These are phyloP conservation scores for Cutaneotrichosporon sp. DNA, from an alignment of 1,284 basidiomycete genomes.

Conservation along the genomic window DNA sequence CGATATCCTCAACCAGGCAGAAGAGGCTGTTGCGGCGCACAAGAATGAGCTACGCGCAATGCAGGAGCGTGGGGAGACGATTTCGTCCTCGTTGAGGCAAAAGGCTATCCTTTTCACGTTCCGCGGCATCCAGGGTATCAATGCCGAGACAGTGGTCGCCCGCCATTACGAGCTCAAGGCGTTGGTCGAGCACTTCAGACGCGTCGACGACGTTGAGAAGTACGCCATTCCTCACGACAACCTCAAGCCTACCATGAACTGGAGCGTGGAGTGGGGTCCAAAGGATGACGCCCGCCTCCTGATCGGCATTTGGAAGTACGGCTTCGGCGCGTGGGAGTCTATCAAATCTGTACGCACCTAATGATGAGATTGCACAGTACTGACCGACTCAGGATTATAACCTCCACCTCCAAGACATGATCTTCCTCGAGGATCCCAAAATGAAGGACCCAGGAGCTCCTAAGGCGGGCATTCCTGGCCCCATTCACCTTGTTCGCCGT, in stretches of 20 bases:
- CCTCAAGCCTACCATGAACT: constrained; percentile 89
- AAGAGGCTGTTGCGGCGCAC: constrained; percentile 78
- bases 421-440: constrained; percentile 98
- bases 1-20: constrained; percentile 85
- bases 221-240: constrained; percentile 90
- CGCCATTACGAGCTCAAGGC: constrained; percentile 87
- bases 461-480: constrained; percentile 71
- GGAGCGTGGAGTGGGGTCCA: constrained; percentile 93
- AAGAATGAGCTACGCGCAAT: constrained; percentile 74
- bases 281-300: constrained; percentile 91
- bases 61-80: constrained; percentile 76
- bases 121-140: constrained; percentile 87
- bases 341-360: constrained; percentile 58
- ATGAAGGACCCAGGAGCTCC: constrained; percentile 49
- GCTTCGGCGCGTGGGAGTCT: constrained; percentile 95
- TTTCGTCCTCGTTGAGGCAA: constrained; percentile 54
- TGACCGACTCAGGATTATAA: constrained; percentile 64
- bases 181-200: constrained; percentile 74
- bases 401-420: constrained; percentile 82
- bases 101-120: constrained; percentile 93
- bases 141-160: constrained; percentile 93
- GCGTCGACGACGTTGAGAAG: constrained; percentile 66
- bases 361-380: neutral
- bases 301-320: constrained; percentile 88
- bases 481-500: constrained; percentile 94